Evolutionary conservation across 2,329 filamentous ascomycete genomes (phyloP), one percentile per base, ranked within the genome.

Genomic region (Aspergillus amoenus): DNA sequence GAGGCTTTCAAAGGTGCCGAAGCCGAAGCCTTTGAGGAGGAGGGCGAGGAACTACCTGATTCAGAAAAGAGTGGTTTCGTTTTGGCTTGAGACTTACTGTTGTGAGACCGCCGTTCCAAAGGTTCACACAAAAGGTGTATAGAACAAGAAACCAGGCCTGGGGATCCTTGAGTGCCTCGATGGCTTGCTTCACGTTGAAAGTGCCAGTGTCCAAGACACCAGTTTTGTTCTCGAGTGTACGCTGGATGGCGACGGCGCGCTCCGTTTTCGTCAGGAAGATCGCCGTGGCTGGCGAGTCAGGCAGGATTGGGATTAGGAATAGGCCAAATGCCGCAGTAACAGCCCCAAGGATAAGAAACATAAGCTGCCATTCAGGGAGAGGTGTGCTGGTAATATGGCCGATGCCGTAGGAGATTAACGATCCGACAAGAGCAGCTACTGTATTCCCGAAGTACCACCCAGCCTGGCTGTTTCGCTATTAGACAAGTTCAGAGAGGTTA

Each of bases 121-220:
- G 54, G 34, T 73, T 73, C 2, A 71, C 69, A 32, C 64, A 70
- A 2, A 73, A 63, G 0, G 63, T 73, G 40, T 72, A 73, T 3
- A 71, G 27, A 3, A 72, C 68, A 7, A 73, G 55, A 41, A 70
- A 62, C 70, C 70, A 73, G 8, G 70, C 68, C 52, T 71, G 69
- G 11, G 67, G 68, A 49, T 71, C 68, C 13, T 65, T 66, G 8
- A 70, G 48, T 1, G 66, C 66, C 56, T 65, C 58, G 61, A 71
- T 71, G 7, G 78, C 74, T 63, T 80, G 78, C 50, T 74, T 70
- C 66, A 62, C 69, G 55, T 73, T 74, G 65, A 79, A 80, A 1
- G 63, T 61, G 15, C 80, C 75, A 1, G 71, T 70, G 60, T 83
- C 84, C 68, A 82, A 81, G 42, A 84, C 77, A 6, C 82, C 82